Base-by-base conservation (phyloP, 441 rosid species). In the Croton laevigatus region DNA sequence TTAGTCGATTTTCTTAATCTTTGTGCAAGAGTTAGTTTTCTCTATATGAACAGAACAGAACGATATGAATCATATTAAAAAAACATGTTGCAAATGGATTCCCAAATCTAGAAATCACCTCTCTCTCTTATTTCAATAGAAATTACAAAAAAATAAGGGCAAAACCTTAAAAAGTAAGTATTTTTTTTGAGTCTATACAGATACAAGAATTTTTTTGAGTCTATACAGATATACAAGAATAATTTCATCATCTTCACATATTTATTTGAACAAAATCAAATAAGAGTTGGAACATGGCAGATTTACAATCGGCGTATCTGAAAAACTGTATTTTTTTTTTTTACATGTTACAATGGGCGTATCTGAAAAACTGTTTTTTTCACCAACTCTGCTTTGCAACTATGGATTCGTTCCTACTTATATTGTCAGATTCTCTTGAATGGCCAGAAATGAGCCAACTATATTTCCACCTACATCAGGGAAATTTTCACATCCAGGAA, bases 391-490 rank as follows among this genome's bases (percentile, higher is more conserved):
- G 32, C 32, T 27, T 2, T 27, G 32, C 32, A 27, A 27, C 32
- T 27, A 27, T 27, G 32, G 32, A 6, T 40, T 40, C 10, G 1
- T 40, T 6, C 9, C 14, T 37, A 17, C 3, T 87, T 80, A 94
- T 51, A 94, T 93, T 64, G 98, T 96, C 16, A 96, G 81, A 76
- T 96, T 96, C 80, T 93, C 99, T 71, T 88, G 98, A 63, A 96
- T 89, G 70, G 89, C 98, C 38, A 86, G 69, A 76, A 91, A 93
- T 11, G 98, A 93, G n/a, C 98, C 98, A 3, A 77, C 76, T 59
- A 93, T 89, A 73, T 79, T 88, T 37, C 99, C 98, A 63, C 98
- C 99, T 0, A 89, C 95, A 23, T 96, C 99, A 0, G 94, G 99
- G 85, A 95, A 95, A 49, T 77, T 79, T 78, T 85, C 98, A 22